phyloP scores from a whole-genome alignment of 1,139 yeast species.

The Kodamaea anthophila region DNA sequence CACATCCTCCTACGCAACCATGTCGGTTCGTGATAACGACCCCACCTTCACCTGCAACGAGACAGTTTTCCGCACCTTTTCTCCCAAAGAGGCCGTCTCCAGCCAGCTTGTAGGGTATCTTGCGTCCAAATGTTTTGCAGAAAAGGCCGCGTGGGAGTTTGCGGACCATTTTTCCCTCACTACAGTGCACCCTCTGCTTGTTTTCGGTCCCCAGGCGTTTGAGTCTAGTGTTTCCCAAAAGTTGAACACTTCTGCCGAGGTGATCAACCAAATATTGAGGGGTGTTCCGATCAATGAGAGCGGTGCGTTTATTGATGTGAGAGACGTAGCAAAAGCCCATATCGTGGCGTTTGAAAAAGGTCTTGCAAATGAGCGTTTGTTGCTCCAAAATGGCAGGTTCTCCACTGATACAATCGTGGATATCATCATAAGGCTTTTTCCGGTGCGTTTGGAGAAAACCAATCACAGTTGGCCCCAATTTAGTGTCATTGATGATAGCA shows the following conservation, averaged over 20 bases:
- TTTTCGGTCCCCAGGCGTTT: conserved; percentile 26
- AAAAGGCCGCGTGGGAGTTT: conserved; percentile 41
- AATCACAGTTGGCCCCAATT: conserved; percentile 2
- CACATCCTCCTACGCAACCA: conserved; percentile 53
- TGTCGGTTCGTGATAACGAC: conserved; percentile 10
- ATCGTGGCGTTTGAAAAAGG: conserved; percentile 24
- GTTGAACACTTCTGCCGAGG: conserved; percentile 15
- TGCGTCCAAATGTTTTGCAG: conserved; percentile 36
- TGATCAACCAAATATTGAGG: conserved; percentile 16
- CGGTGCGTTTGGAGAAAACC: conserved; percentile 7
- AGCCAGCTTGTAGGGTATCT: conserved; percentile 22
- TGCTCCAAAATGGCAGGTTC: conserved; percentile 24
- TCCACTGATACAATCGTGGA: conserved; percentile 29
- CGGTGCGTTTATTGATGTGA: conserved; percentile 36
- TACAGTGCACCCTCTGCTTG: conserved; percentile 17
- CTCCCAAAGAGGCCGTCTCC: conserved; percentile 28
- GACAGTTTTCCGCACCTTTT: conserved; percentile 34
- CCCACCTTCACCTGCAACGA: conserved; percentile 11
- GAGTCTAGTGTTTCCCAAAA: conserved; percentile 13
- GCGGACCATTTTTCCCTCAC: conserved; percentile 15
- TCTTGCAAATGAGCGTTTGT: conserved; percentile 22
- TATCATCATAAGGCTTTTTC: conserved; percentile 13
- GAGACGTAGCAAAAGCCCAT: conserved; percentile 38
- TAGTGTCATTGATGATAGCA: conserved; percentile 5
- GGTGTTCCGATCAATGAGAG: conserved; percentile 14